Percentiles rank a stretch among this genome's conserved stretches.
phyloP scores from a whole-genome alignment of 1,284 basidiomycete species.

The Cerioporus squamosus region DNA sequence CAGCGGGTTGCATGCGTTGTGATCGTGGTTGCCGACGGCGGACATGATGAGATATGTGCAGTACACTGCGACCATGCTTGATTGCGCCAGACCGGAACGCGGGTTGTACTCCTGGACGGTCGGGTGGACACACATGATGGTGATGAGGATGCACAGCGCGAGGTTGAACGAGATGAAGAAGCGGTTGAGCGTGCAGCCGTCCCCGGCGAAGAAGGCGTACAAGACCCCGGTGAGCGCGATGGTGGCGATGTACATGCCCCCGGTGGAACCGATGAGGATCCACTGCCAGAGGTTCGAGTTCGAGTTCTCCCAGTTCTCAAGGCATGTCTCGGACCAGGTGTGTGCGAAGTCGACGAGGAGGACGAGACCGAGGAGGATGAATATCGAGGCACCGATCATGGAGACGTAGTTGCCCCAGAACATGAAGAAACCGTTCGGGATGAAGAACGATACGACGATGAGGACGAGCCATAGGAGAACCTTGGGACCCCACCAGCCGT shows the following conservation, averaged over 20 bases:
- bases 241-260: constrained; percentile 83
- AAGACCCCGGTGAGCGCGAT: constrained; percentile 88
- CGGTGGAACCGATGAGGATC: constrained; percentile 94
- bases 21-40: constrained; percentile 91
- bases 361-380: constrained; percentile 96
- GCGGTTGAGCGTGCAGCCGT: constrained; percentile 87
- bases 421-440: constrained; percentile 94
- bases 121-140: constrained; percentile 85
- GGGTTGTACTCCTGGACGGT: constrained; percentile 93
- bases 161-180: constrained; percentile 98
- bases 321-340: constrained; percentile 96
- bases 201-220: constrained; percentile 90
- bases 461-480: constrained; percentile 85
- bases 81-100: constrained; percentile 93
- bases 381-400: constrained; percentile 89
- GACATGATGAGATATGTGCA: constrained; percentile 96
- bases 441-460: constrained; percentile 85
- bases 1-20: constrained; percentile 90
- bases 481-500: constrained; percentile 99
- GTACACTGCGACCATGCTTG: constrained; percentile 96
- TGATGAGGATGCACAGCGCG: constrained; percentile 79
- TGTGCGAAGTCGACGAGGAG: constrained; percentile 99
- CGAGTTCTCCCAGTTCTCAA: constrained; percentile 93
- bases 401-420: constrained; percentile 96
- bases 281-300: constrained; percentile 95